Evolutionary conservation across 306 rosid species (phyloP), one percentile per base, ranked within the genome.

Genomic region (Abrus pulchellus): DNA sequence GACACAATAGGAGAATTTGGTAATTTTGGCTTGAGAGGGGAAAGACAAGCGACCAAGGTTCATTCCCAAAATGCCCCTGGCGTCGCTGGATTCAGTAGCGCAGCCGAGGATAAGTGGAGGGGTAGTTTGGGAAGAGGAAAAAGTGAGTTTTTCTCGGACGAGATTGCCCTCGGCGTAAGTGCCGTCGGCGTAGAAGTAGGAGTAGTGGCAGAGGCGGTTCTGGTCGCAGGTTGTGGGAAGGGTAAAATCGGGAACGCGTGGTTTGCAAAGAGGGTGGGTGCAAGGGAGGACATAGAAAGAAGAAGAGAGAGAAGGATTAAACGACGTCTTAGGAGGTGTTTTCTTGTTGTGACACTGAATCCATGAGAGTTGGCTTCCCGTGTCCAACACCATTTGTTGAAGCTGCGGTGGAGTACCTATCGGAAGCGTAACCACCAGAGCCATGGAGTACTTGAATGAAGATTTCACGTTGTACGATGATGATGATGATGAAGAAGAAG

Each of bases 311-410:
- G 98, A 84, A 40, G 99, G 98, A 12, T 93, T 86, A 30, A 95
- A 95, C 36, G 93, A 82, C 43, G 93, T 2, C 53, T 81, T 57
- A 0, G 92, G 91, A 0, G 87, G 81, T 28, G 84, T 6, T 20
- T 20, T 20, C 73, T 82, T 87, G 34, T 81, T 82, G 70, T 87
- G 82, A 52, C 99, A 95, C 82, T 93, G 95, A 79, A 95, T 88
- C 98, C 98, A 95, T 0, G 99, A 95, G 3, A 93, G 98, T 43
- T 95, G 99, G 91, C 99, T 95, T 34, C 99, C 99, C 0, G 99
- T 95, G 88, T 95, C 99, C 1, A 95, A 40, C 1, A 95, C 88
- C 99, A 95, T 90, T 60, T 85, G 84, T 54, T 92, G 97, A 47
- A 81, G 66, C 86, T 95, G 99, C 7, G 99, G 98, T 1, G 99